Evolutionary conservation across 495 filamentous ascomycete species (phyloP).

Genomic region (Hapsidospora chrysogenum): DNA sequence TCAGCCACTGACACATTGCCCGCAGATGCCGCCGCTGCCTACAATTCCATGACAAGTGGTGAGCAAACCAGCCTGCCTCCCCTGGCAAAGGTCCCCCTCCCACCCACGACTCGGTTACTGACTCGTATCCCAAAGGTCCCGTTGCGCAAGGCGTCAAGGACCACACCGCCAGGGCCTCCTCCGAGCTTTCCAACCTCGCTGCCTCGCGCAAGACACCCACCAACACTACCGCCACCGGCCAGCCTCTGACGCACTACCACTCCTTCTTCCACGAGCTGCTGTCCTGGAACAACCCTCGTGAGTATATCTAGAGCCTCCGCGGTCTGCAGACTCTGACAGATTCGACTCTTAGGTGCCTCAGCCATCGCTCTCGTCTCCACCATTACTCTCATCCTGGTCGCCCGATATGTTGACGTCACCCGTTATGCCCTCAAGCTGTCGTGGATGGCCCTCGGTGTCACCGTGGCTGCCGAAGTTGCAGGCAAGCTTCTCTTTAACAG

Average conservation of each 20-base stretch:
- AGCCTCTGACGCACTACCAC: conserved; percentile 89
- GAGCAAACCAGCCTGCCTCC: too few species aligned
- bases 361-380: conserved; percentile 62
- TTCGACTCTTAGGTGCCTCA: conserved; percentile 43
- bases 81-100: too few species aligned
- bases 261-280: conserved; percentile 86
- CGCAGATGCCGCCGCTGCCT: conserved; percentile 24
- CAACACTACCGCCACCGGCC: conserved; percentile 59
- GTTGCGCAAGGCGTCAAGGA: conserved; percentile 63
- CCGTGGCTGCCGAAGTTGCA: conserved; percentile 55
- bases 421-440: conserved; percentile 78
- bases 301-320: conserved; percentile 3
- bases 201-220: conserved; percentile 50
- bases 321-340: conserved; percentile 8
- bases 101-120: neutral
- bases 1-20: neutral
- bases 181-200: conserved; percentile 63
- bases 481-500: conserved; percentile 61
- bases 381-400: conserved; percentile 69
- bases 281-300: conserved; percentile 40
- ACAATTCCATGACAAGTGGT: conserved; percentile 23
- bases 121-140: conserved; percentile 34
- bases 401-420: conserved; percentile 76
- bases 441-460: conserved; percentile 48
- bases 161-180: conserved; percentile 49